Percentiles rank a stretch among this genome's conserved stretches.
These are phyloP conservation scores for Backusella liffmaniae DNA, from an alignment of 192 early-diverging fungal genomes.

Conservation along the genomic window DNA sequence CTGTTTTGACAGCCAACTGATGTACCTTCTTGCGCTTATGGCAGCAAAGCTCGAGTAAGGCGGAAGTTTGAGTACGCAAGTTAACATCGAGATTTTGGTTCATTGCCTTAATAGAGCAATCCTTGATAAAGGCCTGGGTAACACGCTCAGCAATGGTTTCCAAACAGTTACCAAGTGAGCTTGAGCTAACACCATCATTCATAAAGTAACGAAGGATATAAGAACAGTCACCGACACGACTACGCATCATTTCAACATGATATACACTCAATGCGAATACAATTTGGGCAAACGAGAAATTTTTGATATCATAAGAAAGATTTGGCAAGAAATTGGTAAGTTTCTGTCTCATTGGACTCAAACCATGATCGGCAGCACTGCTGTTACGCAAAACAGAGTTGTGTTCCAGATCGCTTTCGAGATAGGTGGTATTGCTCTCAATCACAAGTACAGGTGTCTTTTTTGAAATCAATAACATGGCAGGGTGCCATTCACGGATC, in stretches of 20 bases:
- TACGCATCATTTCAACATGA: slow-evolving; percentile 80
- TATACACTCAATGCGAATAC: slow-evolving; percentile 84
- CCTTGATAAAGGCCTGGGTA: slow-evolving; percentile 47
- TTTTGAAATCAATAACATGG: slow-evolving; percentile 71
- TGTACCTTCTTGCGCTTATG: slow-evolving; percentile 72
- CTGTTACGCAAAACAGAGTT: slow-evolving; percentile 78
- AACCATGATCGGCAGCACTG: slow-evolving; percentile 40
- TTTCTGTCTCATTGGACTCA: slow-evolving; percentile 56
- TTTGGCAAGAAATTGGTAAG: slow-evolving; percentile 58
- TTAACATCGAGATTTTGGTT: slow-evolving; percentile 51
- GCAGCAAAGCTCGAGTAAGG: slow-evolving; percentile 63
- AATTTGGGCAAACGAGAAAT: slow-evolving; percentile 66
- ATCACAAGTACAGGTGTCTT: slow-evolving; percentile 85
- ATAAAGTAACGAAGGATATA: slow-evolving; percentile 80
- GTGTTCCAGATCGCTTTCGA: slow-evolving; percentile 86
- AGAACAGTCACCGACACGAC: slow-evolving; percentile 63
- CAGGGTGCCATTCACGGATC: slow-evolving; percentile 70
- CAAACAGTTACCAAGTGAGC: slow-evolving; percentile 68
- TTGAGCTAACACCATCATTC: slow-evolving; percentile 82
- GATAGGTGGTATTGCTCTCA: slow-evolving; percentile 64
- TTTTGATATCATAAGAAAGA: slow-evolving; percentile 52
- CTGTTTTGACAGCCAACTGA: slow-evolving; percentile 60
- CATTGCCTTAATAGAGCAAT: slow-evolving; percentile 47
- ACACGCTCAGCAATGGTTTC: slow-evolving; percentile 74
- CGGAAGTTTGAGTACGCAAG: slow-evolving; percentile 56